Evolutionary conservation across 108 stramenopile species (phyloP).

Genomic region (Cylindrotheca fusiformis): DNA sequence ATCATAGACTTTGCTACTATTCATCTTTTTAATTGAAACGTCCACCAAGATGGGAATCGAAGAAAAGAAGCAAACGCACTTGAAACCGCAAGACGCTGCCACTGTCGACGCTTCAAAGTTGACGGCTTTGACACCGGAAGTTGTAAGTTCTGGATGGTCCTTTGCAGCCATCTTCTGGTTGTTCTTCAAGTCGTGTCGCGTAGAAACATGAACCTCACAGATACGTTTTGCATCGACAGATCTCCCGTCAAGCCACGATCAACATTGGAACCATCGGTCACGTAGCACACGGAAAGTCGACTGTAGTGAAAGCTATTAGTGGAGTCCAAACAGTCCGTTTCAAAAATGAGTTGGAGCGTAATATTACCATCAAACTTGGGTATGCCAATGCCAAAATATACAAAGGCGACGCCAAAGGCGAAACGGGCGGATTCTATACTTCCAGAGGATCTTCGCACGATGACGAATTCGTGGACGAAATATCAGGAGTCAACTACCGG

Average conservation of each 20-base stretch:
- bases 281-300: slow-evolving; percentile 99
- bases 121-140: slow-evolving; percentile 86
- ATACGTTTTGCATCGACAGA: slow-evolving; percentile 47
- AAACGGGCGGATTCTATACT: slow-evolving; percentile 76
- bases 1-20: too few species aligned
- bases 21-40: too few species aligned
- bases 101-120: slow-evolving; percentile 74
- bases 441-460: slow-evolving; percentile 91
- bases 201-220: slow-evolving; percentile 1
- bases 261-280: slow-evolving; percentile 99
- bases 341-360: slow-evolving; percentile 99
- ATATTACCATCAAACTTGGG: slow-evolving; percentile 99
- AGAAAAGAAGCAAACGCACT: slow-evolving; percentile 55
- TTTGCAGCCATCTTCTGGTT: neutral
- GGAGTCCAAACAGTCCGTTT: slow-evolving; percentile 99
- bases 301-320: slow-evolving; percentile 98
- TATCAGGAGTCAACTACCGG: slow-evolving; percentile 75
- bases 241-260: slow-evolving; percentile 98
- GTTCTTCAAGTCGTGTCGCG: neutral
- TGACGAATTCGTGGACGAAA: slow-evolving; percentile 90
- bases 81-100: slow-evolving; percentile 76
- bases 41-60: slow-evolving; percentile 19
- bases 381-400: slow-evolving; percentile 99
- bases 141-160: slow-evolving; percentile 57
- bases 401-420: slow-evolving; percentile 78